Conservation (phyloP, 371 early-diverging fungal species). For the Mucor irregularis region DNA sequence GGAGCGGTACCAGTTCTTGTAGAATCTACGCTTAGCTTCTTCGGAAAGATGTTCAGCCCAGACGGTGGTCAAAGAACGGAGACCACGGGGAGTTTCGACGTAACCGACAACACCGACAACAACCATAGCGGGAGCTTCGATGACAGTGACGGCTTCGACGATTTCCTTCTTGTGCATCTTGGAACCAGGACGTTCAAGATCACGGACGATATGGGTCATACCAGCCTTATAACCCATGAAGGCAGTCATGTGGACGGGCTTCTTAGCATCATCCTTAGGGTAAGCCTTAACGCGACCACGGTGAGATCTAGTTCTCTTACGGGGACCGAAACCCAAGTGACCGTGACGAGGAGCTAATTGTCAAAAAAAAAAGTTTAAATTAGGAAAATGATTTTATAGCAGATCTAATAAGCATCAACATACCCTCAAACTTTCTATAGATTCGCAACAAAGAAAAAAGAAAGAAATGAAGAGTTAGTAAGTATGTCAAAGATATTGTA, state of each 20-base stretch:
- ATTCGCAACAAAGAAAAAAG: neutral
- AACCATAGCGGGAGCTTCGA: constrained; percentile 99
- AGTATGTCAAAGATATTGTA: neutral
- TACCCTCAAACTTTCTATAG: constrained; percentile 26
- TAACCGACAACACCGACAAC: constrained; percentile 99
- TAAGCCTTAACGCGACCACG: constrained; percentile 98
- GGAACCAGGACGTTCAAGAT: constrained; percentile 97
- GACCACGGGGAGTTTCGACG: constrained; percentile 98
- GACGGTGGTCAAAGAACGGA: constrained; percentile 97
- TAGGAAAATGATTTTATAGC: neutral
- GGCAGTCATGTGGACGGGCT: constrained; percentile 98
- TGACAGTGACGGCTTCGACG: constrained; percentile 99
- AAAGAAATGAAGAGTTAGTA: constrained; percentile 3
- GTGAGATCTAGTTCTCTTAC: constrained; percentile 96
- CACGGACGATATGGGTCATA: constrained; percentile 99
- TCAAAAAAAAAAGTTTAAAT: constrained; percentile 2
- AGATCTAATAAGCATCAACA: neutral
- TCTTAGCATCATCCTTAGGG: constrained; percentile 97
- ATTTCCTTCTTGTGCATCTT: constrained; percentile 99
- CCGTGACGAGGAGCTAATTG: constrained; percentile 90
- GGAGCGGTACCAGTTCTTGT: constrained; percentile 99
- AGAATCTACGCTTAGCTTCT: constrained; percentile 98
- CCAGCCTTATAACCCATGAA: constrained; percentile 99
- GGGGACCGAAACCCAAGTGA: constrained; percentile 99
- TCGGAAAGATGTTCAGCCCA: constrained; percentile 99